These are phyloP conservation scores for Serpula lacrymans DNA, from an alignment of 768 basidiomycete species.

Conservation along the genomic window DNA sequence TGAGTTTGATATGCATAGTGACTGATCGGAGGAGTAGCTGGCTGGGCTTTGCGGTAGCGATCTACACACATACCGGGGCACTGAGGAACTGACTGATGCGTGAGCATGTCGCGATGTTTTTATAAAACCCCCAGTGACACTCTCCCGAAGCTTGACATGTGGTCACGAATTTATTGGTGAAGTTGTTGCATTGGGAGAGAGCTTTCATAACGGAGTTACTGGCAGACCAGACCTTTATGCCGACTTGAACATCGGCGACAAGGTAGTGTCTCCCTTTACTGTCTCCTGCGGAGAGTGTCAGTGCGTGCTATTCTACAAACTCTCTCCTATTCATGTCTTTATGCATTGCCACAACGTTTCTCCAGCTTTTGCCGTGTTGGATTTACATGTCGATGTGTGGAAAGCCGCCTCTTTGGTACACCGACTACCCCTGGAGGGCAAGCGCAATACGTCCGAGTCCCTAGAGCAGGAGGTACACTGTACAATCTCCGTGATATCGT, in stretches of 20 bases:
- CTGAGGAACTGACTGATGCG: constrained; percentile 50
- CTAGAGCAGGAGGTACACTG: constrained; percentile 76
- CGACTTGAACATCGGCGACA: constrained; percentile 65
- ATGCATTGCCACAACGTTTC: neutral
- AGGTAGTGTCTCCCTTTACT: constrained; percentile 78
- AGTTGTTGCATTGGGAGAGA: constrained; percentile 62
- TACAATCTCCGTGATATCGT: constrained; percentile 55
- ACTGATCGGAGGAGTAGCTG: constrained; percentile 36
- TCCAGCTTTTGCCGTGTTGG: constrained; percentile 68
- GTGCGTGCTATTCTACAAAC: constrained; percentile 38
- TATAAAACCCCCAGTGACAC: neutral
- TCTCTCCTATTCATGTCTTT: neutral
- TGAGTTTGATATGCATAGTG: neutral
- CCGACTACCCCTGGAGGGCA: constrained; percentile 68
- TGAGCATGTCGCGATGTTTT: constrained; percentile 26
- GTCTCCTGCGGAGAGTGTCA: constrained; percentile 84
- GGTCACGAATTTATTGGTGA: constrained; percentile 82
- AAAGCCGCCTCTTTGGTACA: constrained; percentile 63
- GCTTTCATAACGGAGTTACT: constrained; percentile 39
- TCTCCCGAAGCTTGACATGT: constrained; percentile 47
- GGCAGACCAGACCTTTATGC: constrained; percentile 63
- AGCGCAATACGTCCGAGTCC: constrained; percentile 76
- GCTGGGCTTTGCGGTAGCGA: constrained; percentile 74
- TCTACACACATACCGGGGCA: constrained; percentile 71
- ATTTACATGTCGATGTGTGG: constrained; percentile 65